Base-by-base conservation (phyloP, 208 protist species). In the Lotmaria passim region DNA sequence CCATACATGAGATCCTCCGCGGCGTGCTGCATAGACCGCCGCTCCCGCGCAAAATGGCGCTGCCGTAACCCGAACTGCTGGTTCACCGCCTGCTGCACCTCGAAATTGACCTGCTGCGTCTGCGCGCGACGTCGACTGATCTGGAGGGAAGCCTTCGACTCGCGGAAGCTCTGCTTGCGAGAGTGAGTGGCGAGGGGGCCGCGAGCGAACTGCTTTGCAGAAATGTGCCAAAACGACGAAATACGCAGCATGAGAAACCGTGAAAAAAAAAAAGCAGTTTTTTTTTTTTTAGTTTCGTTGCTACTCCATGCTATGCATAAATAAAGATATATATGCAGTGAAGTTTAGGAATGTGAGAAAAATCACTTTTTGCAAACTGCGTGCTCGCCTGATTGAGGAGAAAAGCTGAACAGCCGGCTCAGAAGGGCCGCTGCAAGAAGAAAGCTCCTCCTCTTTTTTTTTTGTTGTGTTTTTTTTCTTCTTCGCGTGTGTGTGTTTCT, bases 21-120 rank as follows among this genome's bases (percentile, higher is more conserved):
- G 0, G 81, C 71, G 14, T 38, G n/a, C 52, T 73, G 67, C 48
- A 75, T 72, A 3, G 43, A 23, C 11, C 61, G 70, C 26, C 79
- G 77, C 19, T 73, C 68, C 7, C 59, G 47, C n/a, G 74, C 73
- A 7, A 69, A 74, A 26, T 56, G 0, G 5, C 66, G 44, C 53
- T 89, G 78, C 48, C 67, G 73, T 39, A 47, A 30, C 11, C 83
- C 81, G 50, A 82, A 81, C n/a, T 43, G 60, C 36, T 79, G 69
- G 51, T 89, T 95, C 15, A 91, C 34, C 1, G 52, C 1, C 51
- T 90, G 84, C 28, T 83, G 83, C 24, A 86, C 24, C 21, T 67
- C 51, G 36, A 71, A 67, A 56, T 66, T 79, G 10, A 62, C 48
- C 47, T 79, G 64, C 69, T 91, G 90, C n/a, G 60, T 5, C 34